Base-by-base conservation (phyloP, 495 filamentous ascomycete genomes). In the Rostrohypoxylon terebratum region DNA sequence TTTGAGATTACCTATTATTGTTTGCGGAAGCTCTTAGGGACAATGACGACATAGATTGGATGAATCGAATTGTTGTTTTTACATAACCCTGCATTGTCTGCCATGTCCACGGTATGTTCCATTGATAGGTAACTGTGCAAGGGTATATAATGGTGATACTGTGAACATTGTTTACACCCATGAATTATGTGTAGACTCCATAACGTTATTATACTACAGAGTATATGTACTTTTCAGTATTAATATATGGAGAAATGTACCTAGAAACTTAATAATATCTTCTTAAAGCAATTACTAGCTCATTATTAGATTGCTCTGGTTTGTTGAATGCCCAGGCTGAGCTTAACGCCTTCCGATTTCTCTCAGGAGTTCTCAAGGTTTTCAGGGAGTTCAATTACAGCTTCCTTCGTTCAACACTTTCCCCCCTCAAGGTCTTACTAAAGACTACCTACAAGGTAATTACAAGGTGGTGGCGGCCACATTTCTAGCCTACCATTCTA, bases 11-110 rank as follows among this genome's bases (percentile, higher is more conserved):
- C n/a, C n/a, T n/a, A 16, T 16, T 25, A 61, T 57, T 62, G 50
- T 57, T 58, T 71, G 69, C 23, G 58, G 55, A 50, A 62, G 28
- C 28, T 4, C 28, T 28, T 28, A 28, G 6, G 50, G n/a, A 66
- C 58, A 71, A 72, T 72, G 69, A 72, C 69, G 69, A 72, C 69
- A 72, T 72, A 38, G 23, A 62, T 62, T 61, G 34, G 38, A 28
- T 53, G 31, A 10, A 23, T 51, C 3, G n/a, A 11, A 55, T 16
- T 54, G 25, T 54, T 33, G 13, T 25, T 20, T 54, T 36, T 55
- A 34, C 28, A 55, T 55, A 36, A 34, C 36, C n/a, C 25, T 34
- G 51, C 51, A 55, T 34, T 55, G 31, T 55, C 18, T 14, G 0
- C 13, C 28, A 28, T 28, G 16, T 53, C 9, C 10, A 11, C 10